phyloP scores from a whole-genome alignment of 371 early-diverging fungal genomes.

The Massospora cicadina region DNA sequence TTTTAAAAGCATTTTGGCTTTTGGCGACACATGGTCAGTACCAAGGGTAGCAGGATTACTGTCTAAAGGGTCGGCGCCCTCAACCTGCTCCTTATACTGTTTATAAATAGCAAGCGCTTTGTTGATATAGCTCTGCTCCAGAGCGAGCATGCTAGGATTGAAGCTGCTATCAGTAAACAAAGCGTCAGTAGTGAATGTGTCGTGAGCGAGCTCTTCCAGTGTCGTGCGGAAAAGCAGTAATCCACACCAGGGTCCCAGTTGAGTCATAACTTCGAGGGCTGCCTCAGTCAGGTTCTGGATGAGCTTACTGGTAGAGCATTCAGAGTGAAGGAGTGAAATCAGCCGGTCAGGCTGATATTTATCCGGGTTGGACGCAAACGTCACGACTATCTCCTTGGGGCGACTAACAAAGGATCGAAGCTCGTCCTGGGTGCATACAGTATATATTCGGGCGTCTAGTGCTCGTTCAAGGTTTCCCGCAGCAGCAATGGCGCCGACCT shows the following conservation, averaged over 20 bases:
- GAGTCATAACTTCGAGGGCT: slow-evolving; percentile 17
- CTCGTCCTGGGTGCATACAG: slow-evolving; percentile 24
- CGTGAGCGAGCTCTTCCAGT: slow-evolving; percentile 19
- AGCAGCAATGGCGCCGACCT: neutral
- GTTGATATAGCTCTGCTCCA: slow-evolving; percentile 11
- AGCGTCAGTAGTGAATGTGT: neutral
- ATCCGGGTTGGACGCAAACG: slow-evolving; percentile 18
- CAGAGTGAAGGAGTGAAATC: slow-evolving; percentile 19
- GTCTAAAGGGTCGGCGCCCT: neutral
- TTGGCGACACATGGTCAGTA: slow-evolving; percentile 27
- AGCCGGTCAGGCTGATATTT: slow-evolving; percentile 23
- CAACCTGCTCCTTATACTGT: slow-evolving; percentile 11
- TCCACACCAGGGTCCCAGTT: slow-evolving; percentile 49
- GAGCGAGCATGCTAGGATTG: slow-evolving; percentile 11
- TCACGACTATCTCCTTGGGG: slow-evolving; percentile 29
- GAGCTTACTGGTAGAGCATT: slow-evolving; percentile 20
- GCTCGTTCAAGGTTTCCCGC: slow-evolving; percentile 43
- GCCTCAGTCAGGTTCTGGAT: slow-evolving; percentile 21
- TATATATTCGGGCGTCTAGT: slow-evolving; percentile 45
- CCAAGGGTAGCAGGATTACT: slow-evolving; percentile 18
- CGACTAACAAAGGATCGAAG: slow-evolving; percentile 20
- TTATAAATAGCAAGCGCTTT: slow-evolving; percentile 15
- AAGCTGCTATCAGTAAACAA: slow-evolving; percentile 4
- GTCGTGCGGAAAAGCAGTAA: slow-evolving; percentile 29
- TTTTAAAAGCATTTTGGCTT: slow-evolving; percentile 33